Conservation (phyloP, 2,329 filamentous ascomycete genomes). For the Myotisia sp. region DNA sequence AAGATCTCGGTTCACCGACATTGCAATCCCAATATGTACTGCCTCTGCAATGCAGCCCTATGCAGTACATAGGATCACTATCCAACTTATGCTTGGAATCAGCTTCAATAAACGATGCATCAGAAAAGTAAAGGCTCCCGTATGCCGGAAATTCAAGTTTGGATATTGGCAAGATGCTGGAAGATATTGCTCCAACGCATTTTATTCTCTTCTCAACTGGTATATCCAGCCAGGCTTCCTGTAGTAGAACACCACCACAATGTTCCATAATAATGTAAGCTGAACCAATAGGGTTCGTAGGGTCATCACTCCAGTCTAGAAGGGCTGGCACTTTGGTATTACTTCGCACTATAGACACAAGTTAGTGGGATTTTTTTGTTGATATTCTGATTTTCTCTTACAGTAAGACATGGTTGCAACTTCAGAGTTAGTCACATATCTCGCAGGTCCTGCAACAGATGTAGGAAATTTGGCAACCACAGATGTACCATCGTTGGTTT, state of each 20-base stretch:
- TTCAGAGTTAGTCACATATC: slow-evolving; percentile 11
- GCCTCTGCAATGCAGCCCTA: slow-evolving; percentile 12
- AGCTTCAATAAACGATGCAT: slow-evolving; percentile 13
- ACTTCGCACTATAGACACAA: slow-evolving; percentile 18
- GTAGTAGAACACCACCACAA: slow-evolving; percentile 20
- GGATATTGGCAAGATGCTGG: slow-evolving; percentile 10
- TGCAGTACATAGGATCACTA: slow-evolving; percentile 10
- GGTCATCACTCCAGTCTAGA: slow-evolving; percentile 30
- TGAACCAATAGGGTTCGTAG: slow-evolving; percentile 20
- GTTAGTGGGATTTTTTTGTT: background rate
- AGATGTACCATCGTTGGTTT: slow-evolving; percentile 23
- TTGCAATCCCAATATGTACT: slow-evolving; percentile 13
- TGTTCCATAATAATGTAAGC: slow-evolving; percentile 32
- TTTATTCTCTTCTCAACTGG: slow-evolving; percentile 17
- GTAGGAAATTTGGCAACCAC: slow-evolving; percentile 33
- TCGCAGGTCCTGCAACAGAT: slow-evolving; percentile 16
- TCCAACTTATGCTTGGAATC: slow-evolving; percentile 8
- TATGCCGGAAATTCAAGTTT: slow-evolving; percentile 23
- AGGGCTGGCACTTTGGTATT: slow-evolving; percentile 29
- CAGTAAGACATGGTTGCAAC: slow-evolving; percentile 33
- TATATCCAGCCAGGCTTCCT: slow-evolving; percentile 22
- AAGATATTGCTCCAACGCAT: slow-evolving; percentile 8
- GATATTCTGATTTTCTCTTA: slow-evolving; percentile 15
- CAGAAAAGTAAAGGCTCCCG: slow-evolving; percentile 24
- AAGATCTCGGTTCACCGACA: slow-evolving; percentile 21